Percentiles rank a stretch among this genome's conserved stretches.
Evolutionary conservation across 1,284 basidiomycete genomes (phyloP).

Genomic region (Marasmius oreades): DNA sequence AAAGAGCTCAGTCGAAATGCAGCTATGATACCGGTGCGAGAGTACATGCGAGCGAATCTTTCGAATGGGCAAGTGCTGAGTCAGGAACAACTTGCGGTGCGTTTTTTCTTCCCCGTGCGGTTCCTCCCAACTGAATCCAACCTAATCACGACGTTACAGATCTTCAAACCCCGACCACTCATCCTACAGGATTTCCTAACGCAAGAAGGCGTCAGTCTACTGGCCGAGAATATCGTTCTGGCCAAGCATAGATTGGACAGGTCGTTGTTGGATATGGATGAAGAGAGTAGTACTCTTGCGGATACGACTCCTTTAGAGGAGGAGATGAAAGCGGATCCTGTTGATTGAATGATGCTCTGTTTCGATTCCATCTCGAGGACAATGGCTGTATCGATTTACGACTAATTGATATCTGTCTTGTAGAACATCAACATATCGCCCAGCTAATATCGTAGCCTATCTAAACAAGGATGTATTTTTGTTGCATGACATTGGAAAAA

Average conservation of each 20-base stretch:
- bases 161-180: conserved; percentile 73
- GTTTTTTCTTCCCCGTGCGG: conserved; percentile 13
- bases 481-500: no score
- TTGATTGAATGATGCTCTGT: not conserved
- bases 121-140: not conserved
- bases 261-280: not conserved
- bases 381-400: no score
- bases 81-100: conserved; percentile 53
- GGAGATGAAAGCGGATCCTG: not conserved
- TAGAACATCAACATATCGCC: no score
- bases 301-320: not conserved
- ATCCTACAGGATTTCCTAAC: conserved; percentile 68
- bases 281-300: not conserved
- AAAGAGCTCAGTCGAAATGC: conserved; percentile 94
- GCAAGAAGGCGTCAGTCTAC: conserved; percentile 38
- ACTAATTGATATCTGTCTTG: no score
- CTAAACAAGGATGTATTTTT: no score
- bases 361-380: no score
- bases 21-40: conserved; percentile 88
- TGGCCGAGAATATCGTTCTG: conserved; percentile 2
- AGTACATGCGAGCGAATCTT: conserved; percentile 61
- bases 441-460: no score
- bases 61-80: conserved; percentile 47
- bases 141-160: conserved; percentile 39
- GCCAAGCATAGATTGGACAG: conserved; percentile 1